Evolutionary conservation across 2,329 filamentous ascomycete species (phyloP).

Genomic region (Venturia effusa): DNA sequence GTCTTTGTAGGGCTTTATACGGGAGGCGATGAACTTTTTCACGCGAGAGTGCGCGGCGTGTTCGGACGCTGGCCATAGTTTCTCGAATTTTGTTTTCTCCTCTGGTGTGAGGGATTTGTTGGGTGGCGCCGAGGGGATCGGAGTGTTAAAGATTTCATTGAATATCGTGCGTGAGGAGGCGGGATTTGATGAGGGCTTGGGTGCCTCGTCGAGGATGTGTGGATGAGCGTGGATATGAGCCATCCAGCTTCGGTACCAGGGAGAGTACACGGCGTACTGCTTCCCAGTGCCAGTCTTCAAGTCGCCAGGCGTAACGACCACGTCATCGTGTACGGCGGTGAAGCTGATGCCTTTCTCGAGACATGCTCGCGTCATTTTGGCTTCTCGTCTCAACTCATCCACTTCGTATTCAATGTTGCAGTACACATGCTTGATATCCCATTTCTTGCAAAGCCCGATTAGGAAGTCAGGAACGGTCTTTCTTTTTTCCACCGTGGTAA

Average conservation of each 20-base stretch:
- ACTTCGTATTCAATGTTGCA: conserved; percentile 38
- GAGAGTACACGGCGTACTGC: conserved; percentile 42
- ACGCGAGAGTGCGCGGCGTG: conserved; percentile 31
- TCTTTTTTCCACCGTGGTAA: conserved; percentile 32
- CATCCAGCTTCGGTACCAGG: conserved; percentile 39
- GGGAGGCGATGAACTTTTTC: conserved; percentile 29
- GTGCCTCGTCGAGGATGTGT: conserved; percentile 31
- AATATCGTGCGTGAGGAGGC: conserved; percentile 19
- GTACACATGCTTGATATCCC: conserved; percentile 36
- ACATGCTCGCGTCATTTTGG: conserved; percentile 29
- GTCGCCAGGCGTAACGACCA: conserved; percentile 35
- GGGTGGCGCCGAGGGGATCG: conserved; percentile 25
- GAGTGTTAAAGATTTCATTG: conserved; percentile 22
- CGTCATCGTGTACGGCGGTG: conserved; percentile 39
- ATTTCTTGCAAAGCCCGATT: conserved; percentile 32
- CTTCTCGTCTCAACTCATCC: conserved; percentile 35
- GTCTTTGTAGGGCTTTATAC: conserved; percentile 29
- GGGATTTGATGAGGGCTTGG: conserved; percentile 30
- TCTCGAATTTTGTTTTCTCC: conserved; percentile 31
- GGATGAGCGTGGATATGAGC: conserved; percentile 31
- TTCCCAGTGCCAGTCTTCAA: conserved; percentile 32
- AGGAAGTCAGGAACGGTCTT: conserved; percentile 31
- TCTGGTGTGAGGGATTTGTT: conserved; percentile 30
- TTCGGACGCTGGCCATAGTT: conserved; percentile 36
- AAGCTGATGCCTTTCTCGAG: conserved; percentile 37